Evolutionary conservation across 2,329 filamentous ascomycete genomes (phyloP), one percentile per base, ranked within the genome.

Genomic region (Cordyceps javanica): DNA sequence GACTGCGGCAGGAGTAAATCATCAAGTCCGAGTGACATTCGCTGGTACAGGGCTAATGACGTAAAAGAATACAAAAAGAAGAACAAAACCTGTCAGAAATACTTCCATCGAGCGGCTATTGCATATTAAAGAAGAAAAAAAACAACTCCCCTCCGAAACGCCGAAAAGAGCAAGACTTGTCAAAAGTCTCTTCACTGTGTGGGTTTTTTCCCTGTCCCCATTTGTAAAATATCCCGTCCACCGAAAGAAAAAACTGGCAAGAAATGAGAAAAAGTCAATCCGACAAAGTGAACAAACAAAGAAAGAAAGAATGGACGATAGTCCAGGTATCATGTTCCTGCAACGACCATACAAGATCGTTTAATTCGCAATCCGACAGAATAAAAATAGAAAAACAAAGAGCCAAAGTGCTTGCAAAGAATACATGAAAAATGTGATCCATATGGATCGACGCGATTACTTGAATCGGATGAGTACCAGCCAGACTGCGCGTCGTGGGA

Each of bases 241-340:
- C 38, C 38, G 10, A 3, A 19, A 9, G 8, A 9, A 41, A 8
- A 19, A n/a, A n/a, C n/a, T n/a, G n/a, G n/a, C n/a, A n/a, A n/a
- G n/a, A n/a, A n/a, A n/a, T n/a, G 3, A 41, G 8, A 41, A 21
- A 21, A 19, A 41, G 11, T 9, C 10, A 16, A 14, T n/a, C 36
- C 16, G 36, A 38, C 7, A 14, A 6, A 41, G n/a, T 41, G n/a
- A 9, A 34, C 6, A 45, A 10, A 45, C 36, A 21, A 45, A 44
- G 36, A 23, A 34, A 26, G 10, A 36, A 48, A 53, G 36, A 48
- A 48, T 48, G 53, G 53, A 55, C 53, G 32, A 28, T 25, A 48
- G 53, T 55, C 53, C 53, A 55, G 53, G 42, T 55, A 55, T 55
- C 53, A 48, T 55, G 48, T 34, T 32, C 34, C n/a, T n/a, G n/a